A percentile compares a stretch with the other conserved stretches of the same genome.
phyloP scores from a whole-genome alignment of 75 land plant genomes.

The Ceratopteris richardii region DNA sequence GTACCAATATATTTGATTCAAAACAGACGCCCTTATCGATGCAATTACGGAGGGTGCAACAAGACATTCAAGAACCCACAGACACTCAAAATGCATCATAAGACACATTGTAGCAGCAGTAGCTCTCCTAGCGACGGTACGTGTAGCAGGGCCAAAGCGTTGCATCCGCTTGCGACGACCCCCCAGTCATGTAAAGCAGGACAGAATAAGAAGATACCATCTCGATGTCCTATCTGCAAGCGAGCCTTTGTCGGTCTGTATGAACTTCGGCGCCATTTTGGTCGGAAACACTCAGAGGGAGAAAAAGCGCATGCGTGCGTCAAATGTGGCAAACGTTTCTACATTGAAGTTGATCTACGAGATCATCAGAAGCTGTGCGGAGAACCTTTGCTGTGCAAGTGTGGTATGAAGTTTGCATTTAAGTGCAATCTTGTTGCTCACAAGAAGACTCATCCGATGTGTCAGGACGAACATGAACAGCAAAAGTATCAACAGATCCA shows the following conservation, averaged over 20 bases:
- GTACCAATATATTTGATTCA: constrained; percentile 17
- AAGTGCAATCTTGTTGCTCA: constrained; percentile 24
- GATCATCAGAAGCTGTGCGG: constrained; percentile 29
- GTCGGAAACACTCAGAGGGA: constrained; percentile 25
- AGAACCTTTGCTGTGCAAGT: constrained; percentile 21
- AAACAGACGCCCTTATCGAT: constrained; percentile 15
- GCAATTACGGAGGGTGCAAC: constrained; percentile 10
- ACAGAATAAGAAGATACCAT: constrained; percentile 26
- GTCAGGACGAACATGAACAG: not conserved
- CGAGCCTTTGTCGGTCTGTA: constrained; percentile 22
- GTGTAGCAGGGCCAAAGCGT: constrained; percentile 1
- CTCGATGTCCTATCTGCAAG: constrained; percentile 19
- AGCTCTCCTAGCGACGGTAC: not conserved
- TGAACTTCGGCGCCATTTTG: constrained; percentile 22
- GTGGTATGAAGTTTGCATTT: constrained; percentile 26
- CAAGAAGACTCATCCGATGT: constrained; percentile 16
- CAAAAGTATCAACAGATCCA: not conserved
- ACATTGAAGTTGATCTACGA: constrained; percentile 23
- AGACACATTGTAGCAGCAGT: constrained; percentile 17
- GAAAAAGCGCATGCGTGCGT: constrained; percentile 17
- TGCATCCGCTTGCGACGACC: not conserved
- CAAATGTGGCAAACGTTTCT: constrained; percentile 21
- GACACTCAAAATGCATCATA: constrained; percentile 22
- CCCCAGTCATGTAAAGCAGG: constrained; percentile 10
- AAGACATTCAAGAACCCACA: constrained; percentile 32